phyloP scores from a whole-genome alignment of 2,329 filamentous ascomycete genomes.

The Fusarium algeriense region DNA sequence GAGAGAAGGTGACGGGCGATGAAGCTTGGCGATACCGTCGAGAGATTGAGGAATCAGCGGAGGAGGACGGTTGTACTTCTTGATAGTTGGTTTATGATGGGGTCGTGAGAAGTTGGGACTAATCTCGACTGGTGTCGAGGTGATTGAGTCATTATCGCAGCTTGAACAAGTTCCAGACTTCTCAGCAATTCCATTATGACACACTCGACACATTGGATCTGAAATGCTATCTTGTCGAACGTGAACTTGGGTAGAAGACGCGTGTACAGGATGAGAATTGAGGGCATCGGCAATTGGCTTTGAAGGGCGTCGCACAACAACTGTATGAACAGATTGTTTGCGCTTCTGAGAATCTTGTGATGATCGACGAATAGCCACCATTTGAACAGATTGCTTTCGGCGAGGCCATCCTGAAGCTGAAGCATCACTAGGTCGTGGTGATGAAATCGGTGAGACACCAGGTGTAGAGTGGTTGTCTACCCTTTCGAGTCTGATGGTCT shows the following conservation, averaged over 20 bases:
- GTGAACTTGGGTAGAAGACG: slow-evolving; percentile 27
- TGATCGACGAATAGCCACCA: slow-evolving; percentile 26
- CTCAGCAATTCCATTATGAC: slow-evolving; percentile 42
- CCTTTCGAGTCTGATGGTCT: slow-evolving; percentile 35
- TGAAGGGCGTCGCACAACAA: slow-evolving; percentile 33
- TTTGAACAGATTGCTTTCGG: slow-evolving; percentile 32
- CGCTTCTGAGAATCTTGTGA: slow-evolving; percentile 28
- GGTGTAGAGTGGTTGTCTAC: slow-evolving; percentile 36
- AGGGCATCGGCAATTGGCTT: slow-evolving; percentile 34
- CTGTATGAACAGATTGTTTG: slow-evolving; percentile 27
- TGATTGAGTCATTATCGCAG: slow-evolving; percentile 41
- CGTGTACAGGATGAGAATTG: slow-evolving; percentile 36
- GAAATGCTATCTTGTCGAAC: slow-evolving; percentile 42
- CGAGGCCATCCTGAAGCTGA: slow-evolving; percentile 13
- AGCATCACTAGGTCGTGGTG: slow-evolving; percentile 22
- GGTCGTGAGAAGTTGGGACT: slow-evolving; percentile 19
- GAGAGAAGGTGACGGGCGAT: slow-evolving; percentile 25
- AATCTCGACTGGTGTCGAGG: slow-evolving; percentile 14
- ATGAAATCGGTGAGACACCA: slow-evolving; percentile 24
- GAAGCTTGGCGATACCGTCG: slow-evolving; percentile 28
- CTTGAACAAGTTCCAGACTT: slow-evolving; percentile 39
- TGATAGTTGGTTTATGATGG: slow-evolving; percentile 17
- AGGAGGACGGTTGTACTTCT: slow-evolving; percentile 35
- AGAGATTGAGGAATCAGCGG: slow-evolving; percentile 33
- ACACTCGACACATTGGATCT: slow-evolving; percentile 40